Conservation (phyloP, 2,329 filamentous ascomycete genomes). For the Colletotrichum echinochloae region DNA sequence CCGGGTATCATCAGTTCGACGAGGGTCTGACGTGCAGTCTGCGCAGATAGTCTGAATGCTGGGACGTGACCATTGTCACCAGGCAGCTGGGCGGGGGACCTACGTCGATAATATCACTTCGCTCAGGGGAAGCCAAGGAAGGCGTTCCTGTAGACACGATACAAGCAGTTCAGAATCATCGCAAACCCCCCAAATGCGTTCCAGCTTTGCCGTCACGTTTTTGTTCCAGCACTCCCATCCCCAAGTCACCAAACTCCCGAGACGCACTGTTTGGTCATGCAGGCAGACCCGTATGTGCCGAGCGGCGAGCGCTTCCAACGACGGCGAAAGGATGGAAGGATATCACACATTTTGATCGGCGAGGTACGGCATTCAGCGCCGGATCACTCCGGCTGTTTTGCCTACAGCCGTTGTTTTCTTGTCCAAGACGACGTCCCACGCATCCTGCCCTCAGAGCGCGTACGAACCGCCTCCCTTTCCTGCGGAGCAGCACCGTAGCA, state of each 20-base stretch:
- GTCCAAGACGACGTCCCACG: not conserved
- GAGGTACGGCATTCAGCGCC: not conserved
- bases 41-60: too few relatives aligned
- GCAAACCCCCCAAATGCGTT: not conserved
- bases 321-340: not conserved
- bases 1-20: not conserved
- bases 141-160: not conserved
- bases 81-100: not conserved
- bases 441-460: not conserved
- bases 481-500: too few relatives aligned
- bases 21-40: not conserved
- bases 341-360: too few relatives aligned
- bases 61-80: not conserved
- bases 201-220: too few relatives aligned
- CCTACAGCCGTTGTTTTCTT: not conserved
- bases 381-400: not conserved
- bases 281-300: not conserved
- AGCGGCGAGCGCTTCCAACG: not conserved
- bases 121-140: not conserved
- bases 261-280: not conserved
- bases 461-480: not conserved
- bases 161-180: not conserved
- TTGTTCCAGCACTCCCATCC: rapidly evolving
- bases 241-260: not conserved
- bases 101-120: not conserved